Conservation (phyloP, 2,329 filamentous ascomycete genomes). For the Pseudovirgaria hyperparasitica region DNA sequence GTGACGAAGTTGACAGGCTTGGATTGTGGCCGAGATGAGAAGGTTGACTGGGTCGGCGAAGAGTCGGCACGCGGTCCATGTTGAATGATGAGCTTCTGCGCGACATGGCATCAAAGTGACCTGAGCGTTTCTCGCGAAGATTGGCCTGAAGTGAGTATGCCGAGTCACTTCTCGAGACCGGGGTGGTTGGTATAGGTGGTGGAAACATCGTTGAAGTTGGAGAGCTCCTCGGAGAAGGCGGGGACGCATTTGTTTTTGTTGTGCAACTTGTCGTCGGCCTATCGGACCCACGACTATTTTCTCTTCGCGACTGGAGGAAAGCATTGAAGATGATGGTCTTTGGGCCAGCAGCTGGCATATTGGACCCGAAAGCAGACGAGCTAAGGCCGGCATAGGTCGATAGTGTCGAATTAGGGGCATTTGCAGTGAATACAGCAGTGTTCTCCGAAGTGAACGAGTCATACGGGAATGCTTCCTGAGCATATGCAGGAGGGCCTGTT, state of each 20-base stretch:
- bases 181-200: constrained; percentile 60
- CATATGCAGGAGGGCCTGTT: constrained; percentile 82
- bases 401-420: constrained; percentile 56
- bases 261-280: constrained; percentile 47
- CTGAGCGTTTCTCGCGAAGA: constrained; percentile 85
- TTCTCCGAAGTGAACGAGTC: constrained; percentile 86
- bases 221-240: constrained; percentile 51
- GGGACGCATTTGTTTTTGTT: constrained; percentile 28
- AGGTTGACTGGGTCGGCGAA: constrained; percentile 52
- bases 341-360: constrained; percentile 37
- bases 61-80: constrained; percentile 54
- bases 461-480: constrained; percentile 82
- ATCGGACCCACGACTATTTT: constrained; percentile 48
- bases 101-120: constrained; percentile 72
- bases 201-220: constrained; percentile 70
- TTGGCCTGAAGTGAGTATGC: constrained; percentile 78
- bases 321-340: constrained; percentile 76
- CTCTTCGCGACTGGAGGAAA: constrained; percentile 64
- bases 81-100: constrained; percentile 89
- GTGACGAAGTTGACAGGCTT: constrained; percentile 52
- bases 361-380: constrained; percentile 72
- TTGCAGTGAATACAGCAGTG: constrained; percentile 62
- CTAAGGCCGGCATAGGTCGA: constrained; percentile 82
- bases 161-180: constrained; percentile 81
- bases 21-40: constrained; percentile 61